Base-by-base conservation (phyloP, 2,329 filamentous ascomycete genomes). In the Cytospora piceicola region DNA sequence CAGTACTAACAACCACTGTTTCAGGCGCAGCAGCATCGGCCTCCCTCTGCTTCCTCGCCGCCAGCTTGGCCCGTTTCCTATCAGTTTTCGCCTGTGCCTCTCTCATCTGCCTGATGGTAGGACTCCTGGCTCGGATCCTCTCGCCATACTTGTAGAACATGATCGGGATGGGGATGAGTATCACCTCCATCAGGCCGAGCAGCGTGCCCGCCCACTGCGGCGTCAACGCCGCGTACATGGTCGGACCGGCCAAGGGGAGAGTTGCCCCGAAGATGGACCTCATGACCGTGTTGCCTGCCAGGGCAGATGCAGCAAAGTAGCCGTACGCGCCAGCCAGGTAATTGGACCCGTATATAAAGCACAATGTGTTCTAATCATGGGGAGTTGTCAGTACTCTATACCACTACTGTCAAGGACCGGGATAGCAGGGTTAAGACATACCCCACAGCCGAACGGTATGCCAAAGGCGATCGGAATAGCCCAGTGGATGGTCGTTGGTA, bases 331-430 rank as follows among this genome's bases (percentile, higher is more conserved):
- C 82, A 0, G 91, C 90, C 1, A 94, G 79, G 74, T 94, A 95
- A 72, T 91, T 94, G 2, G 83, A 85, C 0, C 89, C 86, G 73
- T 94, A 94, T 73, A 94, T 93, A 75, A 94, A 94, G 30, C 90
- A 87, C 0, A 87, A 82, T 4, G 85, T 88, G 71, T 93, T 94
- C 63, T 65, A n/a, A 52, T 5, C n/a, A n/a, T n/a, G n/a, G 3
- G 30, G 4, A 24, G 11, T 2, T 29, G 4, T 64, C 46, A 64
- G 42, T 22, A 57, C 4, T 20, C 1, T 30, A 3, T 30, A 4
- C 9, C 15, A 34, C n/a, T 32, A 34, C 15, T 6, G 2, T 9
- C 29, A 4, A 12, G 17, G 8, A 22, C 14, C 14, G 22, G 55
- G 12, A n/a, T n/a, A 22, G 55, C 22, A 14, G 34, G 30, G 34